A percentile compares a stretch with the other conserved stretches of the same genome.
Evolutionary conservation across 768 basidiomycete genomes (phyloP).

Genomic region (Lepiota venenata): DNA sequence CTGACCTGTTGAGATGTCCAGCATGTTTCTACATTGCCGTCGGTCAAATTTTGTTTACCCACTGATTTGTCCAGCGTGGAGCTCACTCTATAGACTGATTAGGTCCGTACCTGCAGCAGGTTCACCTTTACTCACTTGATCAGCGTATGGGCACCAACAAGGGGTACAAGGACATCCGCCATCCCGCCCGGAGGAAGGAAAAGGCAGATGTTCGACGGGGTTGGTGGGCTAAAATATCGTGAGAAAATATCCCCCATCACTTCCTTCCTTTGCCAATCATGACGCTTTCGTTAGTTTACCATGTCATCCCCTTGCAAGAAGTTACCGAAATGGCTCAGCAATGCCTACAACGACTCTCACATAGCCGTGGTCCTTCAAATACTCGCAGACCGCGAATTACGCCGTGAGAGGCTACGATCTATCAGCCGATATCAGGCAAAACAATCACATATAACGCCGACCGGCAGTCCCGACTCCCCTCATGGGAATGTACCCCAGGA

Average conservation of each 20-base stretch:
- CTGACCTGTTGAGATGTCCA: conserved; percentile 80
- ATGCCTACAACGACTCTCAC: conserved; percentile 19
- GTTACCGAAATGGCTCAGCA: conserved; percentile 27
- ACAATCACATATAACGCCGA: background rate
- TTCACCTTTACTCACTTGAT: conserved; percentile 43
- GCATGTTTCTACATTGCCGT: conserved; percentile 74
- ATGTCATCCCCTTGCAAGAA: background rate
- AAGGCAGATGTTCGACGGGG: background rate
- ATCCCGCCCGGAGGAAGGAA: conserved; percentile 15
- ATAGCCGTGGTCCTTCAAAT: conserved; percentile 27
- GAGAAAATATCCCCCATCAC: conserved; percentile 2
- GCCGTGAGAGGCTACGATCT: conserved; percentile 27
- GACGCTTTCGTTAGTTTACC: background rate
- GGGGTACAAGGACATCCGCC: conserved; percentile 26
- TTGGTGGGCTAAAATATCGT: background rate
- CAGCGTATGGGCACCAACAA: conserved; percentile 40
- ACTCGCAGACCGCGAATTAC: conserved; percentile 33
- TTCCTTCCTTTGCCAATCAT: background rate
- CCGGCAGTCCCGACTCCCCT: background rate
- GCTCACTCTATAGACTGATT: conserved; percentile 54
- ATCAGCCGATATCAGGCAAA: conserved; percentile 16
- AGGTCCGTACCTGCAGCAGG: background rate
- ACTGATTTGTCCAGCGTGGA: conserved; percentile 74
- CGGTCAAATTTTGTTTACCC: conserved; percentile 67
- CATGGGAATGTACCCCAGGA: conserved; percentile 1